Evolutionary conservation across 2,329 filamentous ascomycete genomes (phyloP).

Genomic region (Aspergillus sojae): DNA sequence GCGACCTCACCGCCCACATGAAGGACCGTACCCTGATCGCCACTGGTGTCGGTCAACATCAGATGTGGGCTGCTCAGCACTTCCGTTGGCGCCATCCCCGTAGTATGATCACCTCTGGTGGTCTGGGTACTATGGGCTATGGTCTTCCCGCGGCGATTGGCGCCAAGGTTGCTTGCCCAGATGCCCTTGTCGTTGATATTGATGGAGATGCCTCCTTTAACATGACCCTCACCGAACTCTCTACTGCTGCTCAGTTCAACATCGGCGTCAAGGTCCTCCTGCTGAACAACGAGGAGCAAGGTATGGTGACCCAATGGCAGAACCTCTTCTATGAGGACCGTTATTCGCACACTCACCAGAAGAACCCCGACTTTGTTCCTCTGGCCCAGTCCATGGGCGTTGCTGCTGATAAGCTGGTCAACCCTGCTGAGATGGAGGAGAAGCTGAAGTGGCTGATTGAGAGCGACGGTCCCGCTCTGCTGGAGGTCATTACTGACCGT

Average conservation of each 20-base stretch:
- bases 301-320: constrained; percentile 99
- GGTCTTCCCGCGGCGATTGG: constrained; percentile 94
- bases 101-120: constrained; percentile 94
- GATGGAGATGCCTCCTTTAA: constrained; percentile 98
- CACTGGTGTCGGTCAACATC: constrained; percentile 95
- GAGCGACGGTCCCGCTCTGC: constrained; percentile 83
- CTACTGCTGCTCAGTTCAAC: constrained; percentile 91
- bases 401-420: constrained; percentile 69
- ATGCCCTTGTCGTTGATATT: constrained; percentile 89
- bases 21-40: constrained; percentile 86
- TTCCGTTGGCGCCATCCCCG: constrained; percentile 92
- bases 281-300: constrained; percentile 96
- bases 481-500: constrained; percentile 88
- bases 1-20: constrained; percentile 75
- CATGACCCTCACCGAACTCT: constrained; percentile 96
- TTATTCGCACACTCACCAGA: constrained; percentile 88
- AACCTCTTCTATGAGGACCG: constrained; percentile 95
- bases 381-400: constrained; percentile 89
- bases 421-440: constrained; percentile 75
- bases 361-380: constrained; percentile 95
- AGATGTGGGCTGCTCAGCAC: constrained; percentile 98
- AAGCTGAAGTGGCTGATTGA: constrained; percentile 87
- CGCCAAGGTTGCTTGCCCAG: constrained; percentile 81
- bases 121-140: constrained; percentile 94
- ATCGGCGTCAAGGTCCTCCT: constrained; percentile 95